Evolutionary conservation across 441 rosid genomes (phyloP).

Genomic region (Brassica balearica): DNA sequence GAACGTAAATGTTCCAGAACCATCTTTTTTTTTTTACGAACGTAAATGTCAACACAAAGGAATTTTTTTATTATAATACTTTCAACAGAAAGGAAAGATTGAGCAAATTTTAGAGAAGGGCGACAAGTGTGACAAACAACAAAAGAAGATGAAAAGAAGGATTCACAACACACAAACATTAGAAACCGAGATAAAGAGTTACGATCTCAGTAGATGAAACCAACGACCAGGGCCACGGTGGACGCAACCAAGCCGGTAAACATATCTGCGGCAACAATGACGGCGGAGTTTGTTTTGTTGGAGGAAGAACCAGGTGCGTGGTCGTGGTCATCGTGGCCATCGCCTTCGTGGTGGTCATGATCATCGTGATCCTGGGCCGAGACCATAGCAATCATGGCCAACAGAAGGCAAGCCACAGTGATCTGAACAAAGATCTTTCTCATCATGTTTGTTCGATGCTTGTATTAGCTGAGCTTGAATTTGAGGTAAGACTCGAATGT

Average conservation of each 20-base stretch:
- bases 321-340: slow-evolving; percentile 19
- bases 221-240: slow-evolving; percentile 32
- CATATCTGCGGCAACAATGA: slow-evolving; percentile 20
- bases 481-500: not conserved
- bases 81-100: not conserved
- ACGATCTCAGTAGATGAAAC: slow-evolving; percentile 27
- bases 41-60: not conserved
- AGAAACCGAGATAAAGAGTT: slow-evolving; percentile 1
- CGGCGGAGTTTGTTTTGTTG: slow-evolving; percentile 17
- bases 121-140: not conserved
- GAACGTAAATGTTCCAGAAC: not conserved
- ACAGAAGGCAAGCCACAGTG: slow-evolving; percentile 28
- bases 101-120: not conserved
- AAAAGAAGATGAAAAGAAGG: not conserved
- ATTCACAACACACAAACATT: not conserved
- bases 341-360: slow-evolving; percentile 9
- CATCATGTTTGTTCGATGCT: slow-evolving; percentile 21
- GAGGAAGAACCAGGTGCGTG: slow-evolving; percentile 18
- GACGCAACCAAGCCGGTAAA: slow-evolving; percentile 34
- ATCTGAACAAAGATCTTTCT: slow-evolving; percentile 32
- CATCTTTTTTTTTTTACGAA: not conserved
- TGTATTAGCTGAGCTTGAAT: too few species aligned
- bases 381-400: slow-evolving; percentile 27
- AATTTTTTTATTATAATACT: not conserved
- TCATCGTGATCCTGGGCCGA: slow-evolving; percentile 23